Percentiles rank a stretch among this genome's conserved stretches.
Evolutionary conservation across 306 rosid species (phyloP).

Genomic region (Castanea crenata): DNA sequence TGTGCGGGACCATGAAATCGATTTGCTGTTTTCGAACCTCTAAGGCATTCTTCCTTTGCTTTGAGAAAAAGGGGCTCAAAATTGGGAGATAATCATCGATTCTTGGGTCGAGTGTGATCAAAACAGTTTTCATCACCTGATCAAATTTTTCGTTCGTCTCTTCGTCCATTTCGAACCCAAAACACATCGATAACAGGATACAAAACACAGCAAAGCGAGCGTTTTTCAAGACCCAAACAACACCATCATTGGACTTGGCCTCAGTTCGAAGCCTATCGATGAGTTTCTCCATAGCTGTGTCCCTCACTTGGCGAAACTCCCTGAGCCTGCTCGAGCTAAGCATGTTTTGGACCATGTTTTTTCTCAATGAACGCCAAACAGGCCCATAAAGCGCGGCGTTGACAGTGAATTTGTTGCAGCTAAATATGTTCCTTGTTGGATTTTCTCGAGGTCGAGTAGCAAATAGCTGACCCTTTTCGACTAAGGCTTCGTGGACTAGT

Average conservation of each 20-base stretch:
- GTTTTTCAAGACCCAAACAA: slow-evolving; percentile 61
- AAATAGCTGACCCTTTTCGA: slow-evolving; percentile 57
- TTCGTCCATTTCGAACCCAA: slow-evolving; percentile 87
- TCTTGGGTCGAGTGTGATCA: slow-evolving; percentile 69
- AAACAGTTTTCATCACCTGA: slow-evolving; percentile 58
- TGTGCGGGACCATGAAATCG: slow-evolving; percentile 55
- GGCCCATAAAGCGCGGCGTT: slow-evolving; percentile 81
- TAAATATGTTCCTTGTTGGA: slow-evolving; percentile 82
- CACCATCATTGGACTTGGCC: slow-evolving; percentile 59
- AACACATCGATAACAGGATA: slow-evolving; percentile 81
- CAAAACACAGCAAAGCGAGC: slow-evolving; percentile 77
- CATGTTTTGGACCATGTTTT: slow-evolving; percentile 98
- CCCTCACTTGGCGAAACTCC: slow-evolving; percentile 64
- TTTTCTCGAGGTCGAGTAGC: slow-evolving; percentile 72
- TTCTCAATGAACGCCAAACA: slow-evolving; percentile 72
- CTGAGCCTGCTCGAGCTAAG: slow-evolving; percentile 62
- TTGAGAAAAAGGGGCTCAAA: slow-evolving; percentile 72
- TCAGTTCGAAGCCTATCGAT: slow-evolving; percentile 47
- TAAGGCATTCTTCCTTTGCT: slow-evolving; percentile 62
- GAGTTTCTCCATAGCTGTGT: slow-evolving; percentile 67
- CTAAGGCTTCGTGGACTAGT: slow-evolving; percentile 70
- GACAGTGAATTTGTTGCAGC: slow-evolving; percentile 76
- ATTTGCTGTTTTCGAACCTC: slow-evolving; percentile 67
- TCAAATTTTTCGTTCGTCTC: slow-evolving; percentile 65
- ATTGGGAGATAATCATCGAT: slow-evolving; percentile 84